Conservation (phyloP, 768 basidiomycete genomes). For the Boletus tomentosulus region DNA sequence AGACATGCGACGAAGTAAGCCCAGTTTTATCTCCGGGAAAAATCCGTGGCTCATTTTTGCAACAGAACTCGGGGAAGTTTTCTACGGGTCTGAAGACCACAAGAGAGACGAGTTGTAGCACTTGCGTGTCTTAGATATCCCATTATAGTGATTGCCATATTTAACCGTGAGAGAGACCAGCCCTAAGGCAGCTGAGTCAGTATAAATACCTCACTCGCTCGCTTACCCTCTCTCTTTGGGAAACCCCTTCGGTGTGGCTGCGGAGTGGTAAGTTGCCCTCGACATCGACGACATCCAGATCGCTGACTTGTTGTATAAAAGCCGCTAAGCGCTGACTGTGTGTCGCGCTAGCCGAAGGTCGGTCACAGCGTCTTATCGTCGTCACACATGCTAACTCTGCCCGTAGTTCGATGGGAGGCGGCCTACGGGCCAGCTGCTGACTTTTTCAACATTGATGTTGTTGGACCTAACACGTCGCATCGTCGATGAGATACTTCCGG, state of each 20-base stretch:
- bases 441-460: slow-evolving; percentile 12
- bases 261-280: slow-evolving; percentile 5
- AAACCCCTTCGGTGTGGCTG: slow-evolving; percentile 32
- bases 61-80: slow-evolving; percentile 55
- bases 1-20: slow-evolving; percentile 74
- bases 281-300: neutral
- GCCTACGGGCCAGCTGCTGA: slow-evolving; percentile 1
- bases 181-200: slow-evolving; percentile 21
- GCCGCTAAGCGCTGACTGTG: slow-evolving; percentile 17
- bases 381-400: neutral
- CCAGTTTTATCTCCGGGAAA: neutral
- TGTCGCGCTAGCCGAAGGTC: slow-evolving; percentile 6
- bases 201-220: slow-evolving; percentile 7
- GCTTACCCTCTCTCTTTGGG: slow-evolving; percentile 12
- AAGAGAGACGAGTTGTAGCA: slow-evolving; percentile 40
- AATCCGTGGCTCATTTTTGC: slow-evolving; percentile 6
- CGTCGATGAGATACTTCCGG: slow-evolving; percentile 16
- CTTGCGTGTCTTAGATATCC: slow-evolving; percentile 3
- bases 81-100: slow-evolving; percentile 36
- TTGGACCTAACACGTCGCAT: neutral
- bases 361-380: neutral
- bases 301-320: slow-evolving; percentile 7
- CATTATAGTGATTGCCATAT: slow-evolving; percentile 4
- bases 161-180: slow-evolving; percentile 25
- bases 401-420: slow-evolving; percentile 11